phyloP scores from a whole-genome alignment of 2,329 filamentous ascomycete species.

The Penicillium expansum region DNA sequence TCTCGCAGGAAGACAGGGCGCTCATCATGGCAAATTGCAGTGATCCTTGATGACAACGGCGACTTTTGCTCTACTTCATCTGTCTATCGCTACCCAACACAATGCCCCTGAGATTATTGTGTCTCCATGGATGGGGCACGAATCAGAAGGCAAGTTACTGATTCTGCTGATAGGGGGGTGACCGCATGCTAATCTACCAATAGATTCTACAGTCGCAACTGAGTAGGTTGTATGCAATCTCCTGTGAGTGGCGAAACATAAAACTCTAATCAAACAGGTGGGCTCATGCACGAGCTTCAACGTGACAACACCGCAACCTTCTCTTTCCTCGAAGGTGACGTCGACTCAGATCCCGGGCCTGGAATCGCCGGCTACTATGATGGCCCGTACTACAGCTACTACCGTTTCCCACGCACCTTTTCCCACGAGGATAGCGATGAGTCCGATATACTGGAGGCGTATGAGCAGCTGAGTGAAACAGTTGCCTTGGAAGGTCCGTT shows the following conservation, averaged over 20 bases:
- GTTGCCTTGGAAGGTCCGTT: slow-evolving; percentile 24
- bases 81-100: not conserved
- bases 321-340: slow-evolving; percentile 30
- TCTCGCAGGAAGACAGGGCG: not conserved
- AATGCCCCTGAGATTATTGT: slow-evolving; percentile 33
- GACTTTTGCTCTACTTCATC: not conserved
- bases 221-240: slow-evolving; percentile 22
- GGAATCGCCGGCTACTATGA: slow-evolving; percentile 33
- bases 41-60: not conserved
- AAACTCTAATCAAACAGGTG: slow-evolving; percentile 17
- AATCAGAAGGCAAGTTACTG: slow-evolving; percentile 25
- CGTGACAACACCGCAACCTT: slow-evolving; percentile 32
- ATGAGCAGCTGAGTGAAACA: slow-evolving; percentile 27
- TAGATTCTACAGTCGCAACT: slow-evolving; percentile 32
- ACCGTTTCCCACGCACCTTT: slow-evolving; percentile 28
- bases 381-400: slow-evolving; percentile 35
- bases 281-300: slow-evolving; percentile 27
- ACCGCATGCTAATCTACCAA: slow-evolving; percentile 1
- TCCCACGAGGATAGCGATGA: slow-evolving; percentile 22
- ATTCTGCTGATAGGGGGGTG: not conserved
- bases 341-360: slow-evolving; percentile 29
- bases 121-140: slow-evolving; percentile 37
- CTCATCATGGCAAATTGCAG: not conserved
- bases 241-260: not conserved
- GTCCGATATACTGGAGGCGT: slow-evolving; percentile 25